phyloP scores from a whole-genome alignment of 352 stramenopile species.

The Ochromonadaceae sp. region DNA sequence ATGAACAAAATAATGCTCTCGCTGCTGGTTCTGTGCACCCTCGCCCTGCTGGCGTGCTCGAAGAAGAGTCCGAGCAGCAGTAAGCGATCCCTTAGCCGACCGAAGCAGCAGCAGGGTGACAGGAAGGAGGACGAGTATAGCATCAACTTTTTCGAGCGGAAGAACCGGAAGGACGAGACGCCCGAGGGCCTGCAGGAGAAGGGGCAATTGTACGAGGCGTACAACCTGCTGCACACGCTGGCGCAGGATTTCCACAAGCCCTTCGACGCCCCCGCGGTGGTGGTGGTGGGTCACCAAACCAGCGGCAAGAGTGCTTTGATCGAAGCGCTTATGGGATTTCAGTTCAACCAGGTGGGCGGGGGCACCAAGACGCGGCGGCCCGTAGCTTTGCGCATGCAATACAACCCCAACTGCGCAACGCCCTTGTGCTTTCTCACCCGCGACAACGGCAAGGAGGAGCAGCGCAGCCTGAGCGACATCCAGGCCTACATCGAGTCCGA shows the following conservation, averaged over 20 bases:
- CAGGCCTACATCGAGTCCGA: slow-evolving; percentile 52
- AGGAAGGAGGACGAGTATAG: too few species aligned
- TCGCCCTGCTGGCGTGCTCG: too few species aligned
- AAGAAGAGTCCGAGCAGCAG: too few species aligned
- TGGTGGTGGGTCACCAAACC: slow-evolving; percentile 59
- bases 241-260: slow-evolving; percentile 60
- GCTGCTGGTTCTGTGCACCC: too few species aligned
- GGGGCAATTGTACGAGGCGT: slow-evolving; percentile 50
- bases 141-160: too few species aligned
- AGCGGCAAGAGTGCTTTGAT: slow-evolving; percentile 57
- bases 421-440: slow-evolving; percentile 37
- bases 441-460: slow-evolving; percentile 34
- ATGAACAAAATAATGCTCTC: too few species aligned
- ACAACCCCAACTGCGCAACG: slow-evolving; percentile 42
- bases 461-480: slow-evolving; percentile 25
- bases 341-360: slow-evolving; percentile 62
- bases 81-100: too few species aligned
- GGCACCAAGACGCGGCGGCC: slow-evolving; percentile 56
- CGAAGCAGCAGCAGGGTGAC: too few species aligned
- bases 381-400: slow-evolving; percentile 56
- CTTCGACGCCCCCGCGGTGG: slow-evolving; percentile 58
- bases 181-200: slow-evolving; percentile 18
- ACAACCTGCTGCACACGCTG: slow-evolving; percentile 55
- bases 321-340: slow-evolving; percentile 61
- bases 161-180: too few species aligned